These are phyloP conservation scores for Collariella sp. DNA, from an alignment of 495 filamentous ascomycete genomes.

Conservation along the genomic window DNA sequence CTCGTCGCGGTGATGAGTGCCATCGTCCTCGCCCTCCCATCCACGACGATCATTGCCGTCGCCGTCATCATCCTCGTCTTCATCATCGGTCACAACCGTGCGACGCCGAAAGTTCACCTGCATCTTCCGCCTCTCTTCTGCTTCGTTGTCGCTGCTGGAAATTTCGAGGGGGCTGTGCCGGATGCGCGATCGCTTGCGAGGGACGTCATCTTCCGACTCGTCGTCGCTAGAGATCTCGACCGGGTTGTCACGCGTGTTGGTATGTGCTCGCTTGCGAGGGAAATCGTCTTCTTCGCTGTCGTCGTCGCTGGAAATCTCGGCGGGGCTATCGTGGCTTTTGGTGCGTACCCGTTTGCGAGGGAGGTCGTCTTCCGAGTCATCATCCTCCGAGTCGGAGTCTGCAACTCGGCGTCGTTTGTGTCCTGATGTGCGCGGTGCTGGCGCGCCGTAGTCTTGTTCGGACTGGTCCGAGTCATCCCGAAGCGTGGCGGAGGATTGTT, in stretches of 20 bases:
- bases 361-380: slow-evolving; percentile 1
- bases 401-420: slow-evolving; percentile 5
- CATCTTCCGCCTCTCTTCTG: neutral
- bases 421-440: neutral
- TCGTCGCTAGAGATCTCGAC: slow-evolving; percentile 12
- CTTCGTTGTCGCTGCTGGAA: slow-evolving; percentile 12
- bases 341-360: slow-evolving; percentile 4
- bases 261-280: no score
- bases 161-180: neutral
- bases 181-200: slow-evolving; percentile 7
- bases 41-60: neutral
- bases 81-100: slow-evolving; percentile 2
- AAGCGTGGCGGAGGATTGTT: slow-evolving; percentile 14
- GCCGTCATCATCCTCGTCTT: slow-evolving; percentile 5
- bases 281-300: no score
- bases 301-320: neutral
- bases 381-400: slow-evolving; percentile 12
- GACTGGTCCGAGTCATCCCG: slow-evolving; percentile 9
- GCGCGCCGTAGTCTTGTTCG: neutral
- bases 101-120: neutral
- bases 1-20: neutral
- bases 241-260: neutral
- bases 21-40: neutral
- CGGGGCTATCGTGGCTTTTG: neutral
- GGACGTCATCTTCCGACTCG: slow-evolving; percentile 6